These are phyloP conservation scores for Chrysosporium queenslandicum DNA, from an alignment of 2,329 filamentous ascomycete genomes.

Conservation along the genomic window DNA sequence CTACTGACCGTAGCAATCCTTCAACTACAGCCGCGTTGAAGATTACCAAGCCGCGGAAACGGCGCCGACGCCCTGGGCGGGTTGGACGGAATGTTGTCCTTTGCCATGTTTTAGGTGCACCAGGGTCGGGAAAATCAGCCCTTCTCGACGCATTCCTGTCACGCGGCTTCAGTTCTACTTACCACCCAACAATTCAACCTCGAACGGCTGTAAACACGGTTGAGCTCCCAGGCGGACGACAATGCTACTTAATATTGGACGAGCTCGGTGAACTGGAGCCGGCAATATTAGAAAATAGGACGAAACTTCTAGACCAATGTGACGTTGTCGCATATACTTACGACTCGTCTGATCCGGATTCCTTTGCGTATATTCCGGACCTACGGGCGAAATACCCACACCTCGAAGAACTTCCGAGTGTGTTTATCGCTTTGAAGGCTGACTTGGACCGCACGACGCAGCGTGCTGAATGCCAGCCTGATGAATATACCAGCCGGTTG, in stretches of 20 bases:
- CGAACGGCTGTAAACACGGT: slow-evolving; percentile 92
- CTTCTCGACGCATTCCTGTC: slow-evolving; percentile 86
- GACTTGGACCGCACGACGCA: slow-evolving; percentile 97
- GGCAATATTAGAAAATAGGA: slow-evolving; percentile 82
- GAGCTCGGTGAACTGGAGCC: slow-evolving; percentile 94
- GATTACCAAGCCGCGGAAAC: slow-evolving; percentile 82
- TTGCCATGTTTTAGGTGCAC: slow-evolving; percentile 80
- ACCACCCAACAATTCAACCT: slow-evolving; percentile 90
- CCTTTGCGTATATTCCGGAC: slow-evolving; percentile 81
- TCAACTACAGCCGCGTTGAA: slow-evolving; percentile 77
- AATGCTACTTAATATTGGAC: slow-evolving; percentile 91
- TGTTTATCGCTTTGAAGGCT: slow-evolving; percentile 90
- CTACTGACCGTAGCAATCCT: slow-evolving; percentile 58
- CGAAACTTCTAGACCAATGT: slow-evolving; percentile 74
- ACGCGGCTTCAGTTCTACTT: slow-evolving; percentile 69
- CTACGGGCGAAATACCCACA: slow-evolving; percentile 70
- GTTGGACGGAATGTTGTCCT: slow-evolving; percentile 92
- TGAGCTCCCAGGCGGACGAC: slow-evolving; percentile 87
- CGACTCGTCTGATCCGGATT: slow-evolving; percentile 93
- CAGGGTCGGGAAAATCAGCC: slow-evolving; percentile 81
- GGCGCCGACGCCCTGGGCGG: slow-evolving; percentile 66
- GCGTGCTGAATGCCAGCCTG: slow-evolving; percentile 77
- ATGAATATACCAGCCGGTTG: slow-evolving; percentile 74
- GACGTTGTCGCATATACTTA: slow-evolving; percentile 93
- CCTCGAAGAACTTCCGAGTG: slow-evolving; percentile 76